phyloP scores from a whole-genome alignment of 345 rosid genomes.

The Leavenworthia alabamica region DNA sequence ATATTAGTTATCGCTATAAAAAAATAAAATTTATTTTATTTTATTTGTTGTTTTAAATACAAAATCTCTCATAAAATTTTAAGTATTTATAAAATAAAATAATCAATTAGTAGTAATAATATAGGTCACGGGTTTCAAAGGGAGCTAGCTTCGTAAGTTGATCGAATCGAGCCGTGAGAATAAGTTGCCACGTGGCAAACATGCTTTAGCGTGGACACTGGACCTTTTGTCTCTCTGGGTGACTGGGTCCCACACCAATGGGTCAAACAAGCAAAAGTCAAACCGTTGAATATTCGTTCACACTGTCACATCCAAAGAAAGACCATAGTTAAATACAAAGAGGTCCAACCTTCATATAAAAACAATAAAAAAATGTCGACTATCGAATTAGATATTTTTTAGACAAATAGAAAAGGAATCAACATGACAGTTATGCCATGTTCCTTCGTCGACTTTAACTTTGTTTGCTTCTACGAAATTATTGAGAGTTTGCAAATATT shows the following conservation, averaged over 20 bases:
- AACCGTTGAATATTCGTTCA: conserved; percentile 28
- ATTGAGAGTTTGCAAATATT: not conserved
- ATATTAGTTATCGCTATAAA: too few relatives aligned
- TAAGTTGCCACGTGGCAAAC: conserved; percentile 28
- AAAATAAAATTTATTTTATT: too few relatives aligned
- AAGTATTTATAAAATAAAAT: too few relatives aligned
- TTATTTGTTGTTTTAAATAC: too few relatives aligned
- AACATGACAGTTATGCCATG: conserved; percentile 13
- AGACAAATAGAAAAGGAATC: not conserved
- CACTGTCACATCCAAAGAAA: conserved; percentile 18
- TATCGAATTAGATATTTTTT: not conserved
- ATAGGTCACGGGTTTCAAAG: conserved; percentile 6
- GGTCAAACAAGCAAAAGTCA: conserved; percentile 19
- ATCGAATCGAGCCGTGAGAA: not conserved
- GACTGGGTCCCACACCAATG: not conserved
- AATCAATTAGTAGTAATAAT: too few relatives aligned
- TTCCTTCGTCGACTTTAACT: not conserved
- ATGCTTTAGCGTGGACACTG: conserved; percentile 25
- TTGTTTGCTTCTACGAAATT: conserved; percentile 7
- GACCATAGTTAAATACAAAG: not conserved
- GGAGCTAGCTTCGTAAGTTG: conserved; percentile 1
- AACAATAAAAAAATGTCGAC: not conserved
- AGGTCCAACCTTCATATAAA: not conserved
- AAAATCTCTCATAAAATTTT: too few relatives aligned
- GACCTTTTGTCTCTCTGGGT: conserved; percentile 20